Base-by-base conservation (phyloP, 2,329 filamentous ascomycete species). In the Sporothrix curviconia region DNA sequence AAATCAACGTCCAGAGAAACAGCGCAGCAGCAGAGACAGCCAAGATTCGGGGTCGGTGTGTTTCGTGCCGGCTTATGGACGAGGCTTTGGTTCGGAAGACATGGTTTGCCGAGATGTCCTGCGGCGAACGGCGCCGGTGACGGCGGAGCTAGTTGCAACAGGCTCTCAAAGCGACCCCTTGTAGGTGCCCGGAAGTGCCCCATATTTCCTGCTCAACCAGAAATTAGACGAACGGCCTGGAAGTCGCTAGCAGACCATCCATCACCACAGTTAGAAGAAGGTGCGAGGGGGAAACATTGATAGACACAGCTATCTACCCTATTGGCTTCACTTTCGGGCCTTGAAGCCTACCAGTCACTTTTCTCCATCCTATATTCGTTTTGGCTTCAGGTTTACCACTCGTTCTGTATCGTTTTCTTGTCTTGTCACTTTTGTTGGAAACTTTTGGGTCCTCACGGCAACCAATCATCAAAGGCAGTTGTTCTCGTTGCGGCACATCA, bases 221-320 rank as follows among this genome's bases (percentile, higher is more conserved):
- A 57, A 57, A 15, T 25, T 24, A 14, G 39, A 43, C 49, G 58
- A 60, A 60, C 43, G 49, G 50, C 32, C 50, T 55, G 49, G 58
- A 60, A 60, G 50, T n/a, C 50, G 46, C 56, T 58, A 58, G 56
- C 49, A 54, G 36, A n/a, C n/a, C n/a, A n/a, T n/a, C 24, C 34
- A 57, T 57, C 55, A 30, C 28, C 53, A 46, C 8, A 25, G 19
- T 12, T 47, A 12, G 11, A 25, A 24, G 30, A 39, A 51, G 19
- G 49, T 28, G 49, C 28, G 28, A 34, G 49, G 49, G 34, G 19
- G 12, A n/a, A n/a, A 50, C 7, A 7, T n/a, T n/a, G 19, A 8
- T 37, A 37, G 24, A 19, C 36, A 50, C 19, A 30, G 19, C 37
- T 34, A 25, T 37, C 19, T 24, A 50, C 12, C 19, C 17, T 22